Conservation (phyloP, 495 filamentous ascomycete genomes). For the Chaetomidium leptoderma region DNA sequence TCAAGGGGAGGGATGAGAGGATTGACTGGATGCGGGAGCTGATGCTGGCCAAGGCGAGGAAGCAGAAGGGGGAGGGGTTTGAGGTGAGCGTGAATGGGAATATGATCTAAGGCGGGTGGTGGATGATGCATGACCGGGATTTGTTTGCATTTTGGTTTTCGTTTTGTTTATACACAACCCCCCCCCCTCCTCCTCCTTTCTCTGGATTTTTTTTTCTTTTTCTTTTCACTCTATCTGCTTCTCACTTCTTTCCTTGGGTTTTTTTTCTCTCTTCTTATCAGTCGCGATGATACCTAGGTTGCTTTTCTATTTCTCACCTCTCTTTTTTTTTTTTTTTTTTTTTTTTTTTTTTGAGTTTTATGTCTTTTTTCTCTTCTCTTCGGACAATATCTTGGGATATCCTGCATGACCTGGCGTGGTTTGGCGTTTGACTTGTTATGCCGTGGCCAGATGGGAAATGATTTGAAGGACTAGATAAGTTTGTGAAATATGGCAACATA, state of each 20-base stretch:
- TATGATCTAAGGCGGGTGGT: slow-evolving; percentile 52
- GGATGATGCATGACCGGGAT: too few relatives aligned
- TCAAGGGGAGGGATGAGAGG: slow-evolving; percentile 77
- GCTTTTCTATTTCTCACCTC: slow-evolving; percentile 1
- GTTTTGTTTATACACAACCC: too few relatives aligned
- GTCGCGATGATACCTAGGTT: slow-evolving; percentile 18
- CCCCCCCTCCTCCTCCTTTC: too few relatives aligned
- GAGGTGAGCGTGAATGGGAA: slow-evolving; percentile 79
- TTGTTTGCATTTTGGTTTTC: background rate
- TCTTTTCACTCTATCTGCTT: background rate
- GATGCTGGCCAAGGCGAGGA: slow-evolving; percentile 90
- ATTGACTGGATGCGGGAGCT: slow-evolving; percentile 99
- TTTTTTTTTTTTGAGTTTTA: slow-evolving; percentile 21
- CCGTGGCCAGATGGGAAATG: background rate
- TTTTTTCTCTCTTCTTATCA: slow-evolving; percentile 11
- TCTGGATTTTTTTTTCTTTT: background rate
- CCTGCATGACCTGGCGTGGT: slow-evolving; percentile 6
- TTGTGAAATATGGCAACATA: slow-evolving; percentile 5
- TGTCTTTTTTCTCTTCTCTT: slow-evolving; percentile 24
- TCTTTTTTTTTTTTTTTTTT: slow-evolving; percentile 14
- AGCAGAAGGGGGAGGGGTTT: slow-evolving; percentile 75
- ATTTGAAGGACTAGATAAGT: background rate
- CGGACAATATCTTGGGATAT: slow-evolving; percentile 3
- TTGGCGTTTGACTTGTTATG: slow-evolving; percentile 11
- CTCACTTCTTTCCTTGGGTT: slow-evolving; percentile 1